These are phyloP conservation scores for Thymus quinquecostatus DNA, from an alignment of 257 asterid species.

Conservation along the genomic window DNA sequence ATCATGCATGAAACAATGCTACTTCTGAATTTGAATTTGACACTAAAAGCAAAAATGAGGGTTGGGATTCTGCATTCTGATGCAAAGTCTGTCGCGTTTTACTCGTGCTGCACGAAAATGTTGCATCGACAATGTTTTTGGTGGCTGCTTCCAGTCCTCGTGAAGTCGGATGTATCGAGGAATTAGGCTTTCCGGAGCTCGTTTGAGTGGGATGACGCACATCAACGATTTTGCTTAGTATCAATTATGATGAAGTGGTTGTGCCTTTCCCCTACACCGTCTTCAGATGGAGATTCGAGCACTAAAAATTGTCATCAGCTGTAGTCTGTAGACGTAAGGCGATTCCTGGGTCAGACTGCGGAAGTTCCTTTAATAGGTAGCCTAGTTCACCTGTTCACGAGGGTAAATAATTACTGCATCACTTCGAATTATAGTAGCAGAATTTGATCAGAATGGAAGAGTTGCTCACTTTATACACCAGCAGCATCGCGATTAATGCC, in stretches of 20 bases:
- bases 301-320: slow-evolving; percentile 2
- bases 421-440: background rate
- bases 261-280: background rate
- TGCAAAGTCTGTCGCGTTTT: background rate
- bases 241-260: background rate
- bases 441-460: slow-evolving; percentile 8
- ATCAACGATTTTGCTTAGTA: background rate
- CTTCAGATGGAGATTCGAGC: slow-evolving; percentile 33
- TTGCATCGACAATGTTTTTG: background rate
- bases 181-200: slow-evolving; percentile 9
- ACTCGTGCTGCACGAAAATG: background rate
- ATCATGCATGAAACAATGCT: too few relatives aligned
- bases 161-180: background rate
- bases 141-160: background rate
- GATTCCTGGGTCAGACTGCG: too few relatives aligned
- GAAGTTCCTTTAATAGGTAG: background rate
- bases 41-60: background rate
- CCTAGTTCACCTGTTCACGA: too few relatives aligned
- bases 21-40: background rate
- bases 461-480: slow-evolving; percentile 42
- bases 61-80: background rate
- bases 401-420: too few relatives aligned
- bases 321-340: too few relatives aligned
- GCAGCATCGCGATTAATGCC: slow-evolving; percentile 40
- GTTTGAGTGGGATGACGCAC: slow-evolving; percentile 1